Conservation (phyloP, 805 yeast species). For the Ogataea trehaloabstinens region DNA sequence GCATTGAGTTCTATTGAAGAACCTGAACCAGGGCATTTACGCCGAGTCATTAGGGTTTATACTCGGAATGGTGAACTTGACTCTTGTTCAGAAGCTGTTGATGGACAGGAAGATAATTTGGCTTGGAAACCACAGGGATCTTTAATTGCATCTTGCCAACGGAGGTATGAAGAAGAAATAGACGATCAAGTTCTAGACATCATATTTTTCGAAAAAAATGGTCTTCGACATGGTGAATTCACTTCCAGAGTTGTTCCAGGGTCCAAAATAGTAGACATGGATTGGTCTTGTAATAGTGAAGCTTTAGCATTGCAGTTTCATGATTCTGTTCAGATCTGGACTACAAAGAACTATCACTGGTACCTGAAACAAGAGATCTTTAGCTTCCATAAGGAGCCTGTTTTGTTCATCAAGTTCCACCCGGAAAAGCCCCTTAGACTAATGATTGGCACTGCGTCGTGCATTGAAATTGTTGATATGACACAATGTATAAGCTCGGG, state of each 20-base stretch:
- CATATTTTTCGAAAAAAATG: constrained; percentile 89
- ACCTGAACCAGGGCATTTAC: constrained; percentile 37
- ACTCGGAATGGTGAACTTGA: constrained; percentile 74
- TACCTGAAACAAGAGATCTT: constrained; percentile 78
- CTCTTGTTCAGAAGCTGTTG: constrained; percentile 86
- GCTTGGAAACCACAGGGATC: constrained; percentile 94
- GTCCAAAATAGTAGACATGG: constrained; percentile 48
- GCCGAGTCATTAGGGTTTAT: constrained; percentile 84
- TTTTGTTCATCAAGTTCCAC: constrained; percentile 67
- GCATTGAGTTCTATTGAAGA: constrained; percentile 64
- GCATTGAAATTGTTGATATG: constrained; percentile 65
- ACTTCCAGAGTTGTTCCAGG: constrained; percentile 57
- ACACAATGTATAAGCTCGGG: constrained; percentile 64
- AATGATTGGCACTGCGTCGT: constrained; percentile 55
- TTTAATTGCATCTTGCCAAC: constrained; percentile 76
- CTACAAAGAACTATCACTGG: constrained; percentile 93
- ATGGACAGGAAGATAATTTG: constrained; percentile 68
- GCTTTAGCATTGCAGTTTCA: constrained; percentile 65
- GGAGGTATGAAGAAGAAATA: constrained; percentile 52
- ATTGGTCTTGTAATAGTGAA: constrained; percentile 84
- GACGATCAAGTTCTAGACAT: constrained; percentile 48
- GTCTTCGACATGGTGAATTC: constrained; percentile 87
- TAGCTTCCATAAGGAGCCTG: constrained; percentile 30
- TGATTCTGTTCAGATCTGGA: constrained; percentile 80
- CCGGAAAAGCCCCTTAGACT: constrained; percentile 82